phyloP scores from a whole-genome alignment of 352 stramenopile genomes.

The Pythium biforme region DNA sequence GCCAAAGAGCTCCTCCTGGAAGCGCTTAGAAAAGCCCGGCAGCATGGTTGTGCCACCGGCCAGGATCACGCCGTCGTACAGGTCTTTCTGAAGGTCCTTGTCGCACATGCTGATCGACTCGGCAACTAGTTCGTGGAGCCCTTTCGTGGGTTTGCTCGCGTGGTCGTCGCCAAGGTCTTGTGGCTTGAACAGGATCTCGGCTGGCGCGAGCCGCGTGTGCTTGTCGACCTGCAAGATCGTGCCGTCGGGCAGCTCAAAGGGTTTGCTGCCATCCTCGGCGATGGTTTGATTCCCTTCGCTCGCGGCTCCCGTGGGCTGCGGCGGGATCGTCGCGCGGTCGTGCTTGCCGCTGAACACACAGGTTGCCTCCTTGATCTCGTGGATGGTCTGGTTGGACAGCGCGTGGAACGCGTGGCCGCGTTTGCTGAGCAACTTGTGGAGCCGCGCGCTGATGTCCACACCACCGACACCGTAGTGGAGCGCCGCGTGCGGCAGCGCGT shows the following conservation, averaged over 20 bases:
- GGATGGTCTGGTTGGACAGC: conserved; percentile 70
- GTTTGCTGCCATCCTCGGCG: conserved; percentile 42
- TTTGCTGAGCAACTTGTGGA: conserved; percentile 70
- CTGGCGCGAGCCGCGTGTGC: conserved; percentile 61
- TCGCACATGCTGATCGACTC: conserved; percentile 88
- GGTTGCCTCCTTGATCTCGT: conserved; percentile 84
- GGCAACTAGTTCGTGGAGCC: conserved; percentile 81
- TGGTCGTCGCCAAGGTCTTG: conserved; percentile 93
- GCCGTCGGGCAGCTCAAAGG: conserved; percentile 84
- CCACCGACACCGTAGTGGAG: conserved; percentile 67
- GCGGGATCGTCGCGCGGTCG: conserved; percentile 25
- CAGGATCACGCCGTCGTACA: conserved; percentile 76
- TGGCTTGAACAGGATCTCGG: conserved; percentile 84
- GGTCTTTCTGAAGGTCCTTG: conserved; percentile 79
- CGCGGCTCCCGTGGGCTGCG: conserved; percentile 23
- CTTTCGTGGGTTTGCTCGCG: conserved; percentile 48
- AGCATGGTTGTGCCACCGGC: conserved; percentile 86
- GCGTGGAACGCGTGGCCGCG: conserved; percentile 67
- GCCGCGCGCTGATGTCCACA: conserved; percentile 70
- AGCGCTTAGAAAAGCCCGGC: conserved; percentile 75
- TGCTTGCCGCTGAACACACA: conserved; percentile 38
- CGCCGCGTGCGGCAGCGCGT: conserved; percentile 72
- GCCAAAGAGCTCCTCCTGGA: conserved; percentile 61
- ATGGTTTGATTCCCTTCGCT: conserved; percentile 25
- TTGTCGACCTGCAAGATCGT: conserved; percentile 83